phyloP scores from a whole-genome alignment of 768 basidiomycete genomes.

The Tulasnella sp. region DNA sequence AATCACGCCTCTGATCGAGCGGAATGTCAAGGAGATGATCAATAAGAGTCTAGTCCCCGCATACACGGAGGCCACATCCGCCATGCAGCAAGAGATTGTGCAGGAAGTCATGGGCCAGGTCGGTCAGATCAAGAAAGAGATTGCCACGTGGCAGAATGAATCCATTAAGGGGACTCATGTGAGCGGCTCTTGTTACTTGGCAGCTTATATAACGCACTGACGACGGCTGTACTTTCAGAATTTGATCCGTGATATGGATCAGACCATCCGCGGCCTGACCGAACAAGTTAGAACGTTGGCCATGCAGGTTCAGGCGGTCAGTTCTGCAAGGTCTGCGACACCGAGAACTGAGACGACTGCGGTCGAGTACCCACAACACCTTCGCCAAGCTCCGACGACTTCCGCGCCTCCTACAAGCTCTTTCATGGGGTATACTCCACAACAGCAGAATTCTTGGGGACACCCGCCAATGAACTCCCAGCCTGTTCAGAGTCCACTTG shows the following conservation, averaged over 20 bases:
- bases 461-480: background rate
- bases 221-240: conserved; percentile 33
- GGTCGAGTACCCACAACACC: conserved; percentile 23
- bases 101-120: conserved; percentile 69
- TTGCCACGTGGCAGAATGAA: conserved; percentile 73
- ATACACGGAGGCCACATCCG: conserved; percentile 60
- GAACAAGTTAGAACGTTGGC: conserved; percentile 77
- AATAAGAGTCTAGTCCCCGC: conserved; percentile 63
- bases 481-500: conserved; percentile 17
- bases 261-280: conserved; percentile 57
- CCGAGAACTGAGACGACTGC: conserved; percentile 16
- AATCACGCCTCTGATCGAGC: conserved; percentile 65
- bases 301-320: conserved; percentile 35
- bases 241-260: conserved; percentile 71
- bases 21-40: conserved; percentile 72
- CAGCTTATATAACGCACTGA: background rate
- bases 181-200: too few relatives aligned
- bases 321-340: conserved; percentile 23
- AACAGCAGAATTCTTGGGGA: background rate
- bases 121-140: conserved; percentile 64
- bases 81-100: conserved; percentile 70
- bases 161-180: conserved; percentile 73
- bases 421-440: conserved; percentile 4
- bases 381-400: background rate
- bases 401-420: conserved; percentile 2